phyloP scores from a whole-genome alignment of 2,329 filamentous ascomycete species.

The Monosporascus cannonballus region DNA sequence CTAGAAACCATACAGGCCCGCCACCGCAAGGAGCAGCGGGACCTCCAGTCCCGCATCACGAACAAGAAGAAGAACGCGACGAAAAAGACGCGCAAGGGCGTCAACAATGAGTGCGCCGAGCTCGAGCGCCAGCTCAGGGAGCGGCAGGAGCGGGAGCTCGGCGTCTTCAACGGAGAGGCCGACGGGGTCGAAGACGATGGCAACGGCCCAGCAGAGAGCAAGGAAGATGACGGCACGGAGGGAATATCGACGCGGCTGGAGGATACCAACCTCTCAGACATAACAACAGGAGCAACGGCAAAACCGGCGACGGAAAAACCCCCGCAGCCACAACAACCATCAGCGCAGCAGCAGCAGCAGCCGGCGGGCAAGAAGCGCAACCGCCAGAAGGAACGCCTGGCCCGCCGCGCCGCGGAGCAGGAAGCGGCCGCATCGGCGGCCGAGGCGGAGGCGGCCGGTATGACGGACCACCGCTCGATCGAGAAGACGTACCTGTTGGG shows the following conservation, averaged over 20 bases:
- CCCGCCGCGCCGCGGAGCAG: conserved; percentile 79
- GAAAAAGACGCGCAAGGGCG: conserved; percentile 73
- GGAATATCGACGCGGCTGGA: conserved; percentile 13
- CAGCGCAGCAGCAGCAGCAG: conserved; percentile 13
- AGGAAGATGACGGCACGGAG: conserved; percentile 14
- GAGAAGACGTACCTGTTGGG: conserved; percentile 67
- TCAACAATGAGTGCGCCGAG: conserved; percentile 70
- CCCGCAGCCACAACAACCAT: conserved; percentile 11
- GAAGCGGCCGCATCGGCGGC: conserved; percentile 64
- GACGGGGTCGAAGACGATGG: neutral
- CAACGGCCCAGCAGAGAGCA: conserved; percentile 8
- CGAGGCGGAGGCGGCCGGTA: conserved; percentile 64
- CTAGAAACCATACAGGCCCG: conserved; percentile 73
- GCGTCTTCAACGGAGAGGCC: conserved; percentile 29
- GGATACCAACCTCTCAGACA: conserved; percentile 8
- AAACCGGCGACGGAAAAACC: neutral
- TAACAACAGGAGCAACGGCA: neutral
- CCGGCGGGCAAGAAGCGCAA: conserved; percentile 66
- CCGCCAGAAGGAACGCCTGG: conserved; percentile 84
- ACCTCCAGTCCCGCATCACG: conserved; percentile 78
- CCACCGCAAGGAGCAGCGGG: conserved; percentile 83
- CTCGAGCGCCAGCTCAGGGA: conserved; percentile 63
- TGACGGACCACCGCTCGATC: conserved; percentile 65
- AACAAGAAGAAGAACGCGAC: conserved; percentile 96
- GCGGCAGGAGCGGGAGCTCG: conserved; percentile 57